Conservation (phyloP, 2,329 filamentous ascomycete genomes). For the Albifimbria verrucaria region DNA sequence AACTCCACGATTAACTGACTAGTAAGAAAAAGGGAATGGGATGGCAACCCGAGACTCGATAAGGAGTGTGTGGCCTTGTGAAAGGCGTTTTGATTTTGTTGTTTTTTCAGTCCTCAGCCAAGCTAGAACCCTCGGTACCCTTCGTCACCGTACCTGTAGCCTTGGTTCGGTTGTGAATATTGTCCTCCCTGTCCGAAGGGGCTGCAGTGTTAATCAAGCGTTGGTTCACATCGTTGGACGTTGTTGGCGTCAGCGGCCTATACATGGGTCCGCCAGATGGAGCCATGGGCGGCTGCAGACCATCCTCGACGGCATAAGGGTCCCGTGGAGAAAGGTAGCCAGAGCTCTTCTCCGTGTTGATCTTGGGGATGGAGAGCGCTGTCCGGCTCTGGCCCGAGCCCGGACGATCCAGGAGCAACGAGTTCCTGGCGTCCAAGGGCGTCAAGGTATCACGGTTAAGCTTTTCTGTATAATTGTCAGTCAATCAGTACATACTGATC, state of each 20-base stretch:
- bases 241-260: conserved; percentile 35
- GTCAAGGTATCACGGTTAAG: conserved; percentile 76
- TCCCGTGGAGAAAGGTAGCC: conserved; percentile 31
- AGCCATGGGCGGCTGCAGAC: conserved; percentile 14
- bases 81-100: neutral
- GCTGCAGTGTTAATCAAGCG: conserved; percentile 37
- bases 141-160: conserved; percentile 12
- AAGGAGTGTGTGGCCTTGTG: neutral
- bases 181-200: conserved; percentile 32
- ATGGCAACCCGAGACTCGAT: neutral
- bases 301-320: conserved; percentile 22
- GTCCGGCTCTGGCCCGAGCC: conserved; percentile 33
- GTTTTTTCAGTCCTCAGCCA: neutral
- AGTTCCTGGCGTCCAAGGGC: conserved; percentile 82
- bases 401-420: conserved; percentile 66
- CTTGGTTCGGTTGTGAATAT: conserved; percentile 22
- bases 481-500: neutral
- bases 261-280: conserved; percentile 24
- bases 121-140: conserved; percentile 17
- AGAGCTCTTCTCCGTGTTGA: conserved; percentile 29
- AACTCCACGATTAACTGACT: neutral
- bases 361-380: conserved; percentile 41
- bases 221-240: conserved; percentile 31
- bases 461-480: conserved; percentile 60
- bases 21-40: neutral